Evolutionary conservation across 345 rosid species (phyloP).

Genomic region (Brassica nigra): DNA sequence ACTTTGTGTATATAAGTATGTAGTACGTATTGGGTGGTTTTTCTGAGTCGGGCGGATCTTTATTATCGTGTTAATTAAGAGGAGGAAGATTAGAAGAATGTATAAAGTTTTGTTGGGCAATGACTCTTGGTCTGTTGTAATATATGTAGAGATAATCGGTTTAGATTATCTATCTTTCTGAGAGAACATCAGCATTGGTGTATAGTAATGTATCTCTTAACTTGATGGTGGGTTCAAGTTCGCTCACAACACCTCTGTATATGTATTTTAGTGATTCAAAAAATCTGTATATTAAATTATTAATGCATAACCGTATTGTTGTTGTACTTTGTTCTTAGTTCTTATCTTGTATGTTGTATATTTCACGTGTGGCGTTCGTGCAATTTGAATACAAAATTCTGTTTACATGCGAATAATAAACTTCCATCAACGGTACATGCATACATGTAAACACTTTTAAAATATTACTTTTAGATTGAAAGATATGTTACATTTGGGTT

Average conservation of each 20-base stretch:
- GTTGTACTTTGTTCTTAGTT: not conserved
- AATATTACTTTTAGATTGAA: too few relatives aligned
- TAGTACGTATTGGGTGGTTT: not conserved
- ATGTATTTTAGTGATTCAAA: not conserved
- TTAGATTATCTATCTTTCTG: conserved; percentile 2
- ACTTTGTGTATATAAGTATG: not conserved
- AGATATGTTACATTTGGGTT: not conserved
- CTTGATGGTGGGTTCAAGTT: not conserved
- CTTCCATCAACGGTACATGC: too few relatives aligned
- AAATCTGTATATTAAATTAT: not conserved
- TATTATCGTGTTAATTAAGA: not conserved
- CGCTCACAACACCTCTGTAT: conserved; percentile 1
- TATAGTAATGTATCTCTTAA: not conserved
- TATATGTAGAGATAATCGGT: conserved; percentile 1
- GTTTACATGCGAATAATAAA: not conserved
- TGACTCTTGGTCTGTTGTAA: conserved; percentile 17
- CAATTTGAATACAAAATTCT: not conserved
- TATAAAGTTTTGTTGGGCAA: conserved; percentile 22
- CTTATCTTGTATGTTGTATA: not conserved
- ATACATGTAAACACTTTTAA: too few relatives aligned
- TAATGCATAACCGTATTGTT: not conserved
- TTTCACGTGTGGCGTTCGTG: not conserved
- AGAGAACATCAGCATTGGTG: conserved; percentile 1
- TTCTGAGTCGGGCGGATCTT: not conserved
- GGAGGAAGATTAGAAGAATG: conserved; percentile 23